phyloP scores from a whole-genome alignment of 2,329 filamentous ascomycete genomes.

The Aspergillus novoparasiticus region DNA sequence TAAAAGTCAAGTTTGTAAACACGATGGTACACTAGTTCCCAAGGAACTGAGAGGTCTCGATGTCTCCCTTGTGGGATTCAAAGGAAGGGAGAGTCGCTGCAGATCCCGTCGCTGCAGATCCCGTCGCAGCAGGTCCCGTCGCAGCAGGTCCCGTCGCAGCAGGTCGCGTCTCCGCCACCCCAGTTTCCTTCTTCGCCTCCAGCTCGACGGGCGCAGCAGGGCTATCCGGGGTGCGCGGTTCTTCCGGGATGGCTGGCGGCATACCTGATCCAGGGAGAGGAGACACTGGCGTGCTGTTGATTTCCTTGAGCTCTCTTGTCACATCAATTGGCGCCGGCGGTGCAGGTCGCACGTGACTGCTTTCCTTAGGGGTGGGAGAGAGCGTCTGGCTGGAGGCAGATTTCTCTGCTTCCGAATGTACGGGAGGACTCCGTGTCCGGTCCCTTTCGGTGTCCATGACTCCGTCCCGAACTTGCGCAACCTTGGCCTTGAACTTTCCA shows the following conservation, averaged over 20 bases:
- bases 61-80: slow-evolving; percentile 12
- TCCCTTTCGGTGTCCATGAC: slow-evolving; percentile 58
- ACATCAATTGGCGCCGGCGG: slow-evolving; percentile 29
- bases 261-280: slow-evolving; percentile 34
- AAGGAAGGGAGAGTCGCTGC: slow-evolving; percentile 4
- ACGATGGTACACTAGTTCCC: slow-evolving; percentile 6
- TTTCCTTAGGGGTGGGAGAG: slow-evolving; percentile 32
- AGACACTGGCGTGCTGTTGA: slow-evolving; percentile 30
- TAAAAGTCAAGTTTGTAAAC: neutral
- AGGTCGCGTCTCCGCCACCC: neutral
- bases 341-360: slow-evolving; percentile 22
- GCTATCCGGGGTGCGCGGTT: slow-evolving; percentile 33
- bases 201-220: slow-evolving; percentile 11
- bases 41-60: slow-evolving; percentile 12
- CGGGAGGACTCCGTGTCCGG: slow-evolving; percentile 53
- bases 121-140: neutral
- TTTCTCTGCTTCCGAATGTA: slow-evolving; percentile 39
- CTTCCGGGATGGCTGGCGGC: slow-evolving; percentile 38
- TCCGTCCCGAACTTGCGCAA: slow-evolving; percentile 57
- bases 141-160: neutral
- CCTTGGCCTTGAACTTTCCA: slow-evolving; percentile 67
- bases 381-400: slow-evolving; percentile 37
- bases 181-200: slow-evolving; percentile 12
- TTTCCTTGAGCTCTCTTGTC: slow-evolving; percentile 26
- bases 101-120: neutral